Base-by-base conservation (phyloP, 169 alveolate genomes). In the Cryptosporidium canis region DNA sequence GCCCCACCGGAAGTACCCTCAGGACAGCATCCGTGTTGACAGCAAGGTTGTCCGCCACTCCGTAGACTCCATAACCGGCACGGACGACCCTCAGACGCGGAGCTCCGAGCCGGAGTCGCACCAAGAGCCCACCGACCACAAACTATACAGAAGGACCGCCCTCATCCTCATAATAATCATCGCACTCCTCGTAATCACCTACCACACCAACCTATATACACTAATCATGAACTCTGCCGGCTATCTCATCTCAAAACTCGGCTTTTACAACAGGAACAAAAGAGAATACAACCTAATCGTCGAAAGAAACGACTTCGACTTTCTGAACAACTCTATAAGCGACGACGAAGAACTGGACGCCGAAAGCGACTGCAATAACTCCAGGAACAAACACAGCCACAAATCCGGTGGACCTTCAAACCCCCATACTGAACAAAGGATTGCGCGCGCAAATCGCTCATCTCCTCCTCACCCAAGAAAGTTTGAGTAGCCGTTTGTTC, bases 261-360 rank as follows among this genome's bases (percentile, higher is more conserved):
- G 39, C n/a, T 29, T 44, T 27, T 16, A 12, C 24, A 4, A 48
- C 53, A 70, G 47, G 39, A 70, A 51, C 16, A 70, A 51, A 9
- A 70, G 47, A 0, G 87, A 77, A 7, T 77, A 77, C 29, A 61
- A 77, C 33, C n/a, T 77, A 27, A 16, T 77, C 14, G 72, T 27
- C n/a, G 72, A 77, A 4, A 77, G 64, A 35, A 77, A 77, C 64
- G 71, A 77, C 53, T 77, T 77, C 27, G 87, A 77, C 77, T 77
- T 77, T 24, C 31, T 77, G 51, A 61, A 39, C 27, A 77, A 55
- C 45, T 14, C 27, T 33, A 45, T 31, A 4, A 77, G 87, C 12
- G 87, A 77, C 11, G 87, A 77, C 31, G 87, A 77, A 58, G 72
- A 77, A 4, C 63, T 51, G 16, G 48, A 70, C 14, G n/a, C 8